Base-by-base conservation (phyloP, 2,329 filamentous ascomycete species). In the Pseudocercospora pini-densiflorae region DNA sequence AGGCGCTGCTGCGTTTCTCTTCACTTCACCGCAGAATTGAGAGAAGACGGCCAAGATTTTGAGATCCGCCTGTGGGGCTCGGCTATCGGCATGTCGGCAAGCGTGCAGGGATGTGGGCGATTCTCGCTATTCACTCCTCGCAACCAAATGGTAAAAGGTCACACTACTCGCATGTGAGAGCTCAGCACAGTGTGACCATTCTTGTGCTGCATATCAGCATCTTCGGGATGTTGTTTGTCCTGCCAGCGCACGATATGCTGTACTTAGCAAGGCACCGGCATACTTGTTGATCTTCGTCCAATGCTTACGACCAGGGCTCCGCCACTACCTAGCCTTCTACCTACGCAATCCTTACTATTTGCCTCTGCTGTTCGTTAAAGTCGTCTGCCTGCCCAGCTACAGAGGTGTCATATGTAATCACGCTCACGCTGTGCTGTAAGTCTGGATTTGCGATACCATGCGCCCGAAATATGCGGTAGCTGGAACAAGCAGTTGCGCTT, bases 271-370 rank as follows among this genome's bases (percentile, higher is more conserved):
- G 24, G 21, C 51, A 29, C 19, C 23, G 19, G 21, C 21, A 23
- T 23, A 9, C 21, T 29, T 54, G 51, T 14, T 54, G 24, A 54
- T 31, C 24, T 54, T 24, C 14, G 51, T 54, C 51, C 51, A 55
- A 55, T 55, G 51, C 51, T 55, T 16, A 55, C 59, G 63, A 61
- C 55, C 29, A 33, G 54, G 16, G 43, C 64, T 66, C 64, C 62
- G 64, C 64, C 64, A 66, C 64, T n/a, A 49, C 49, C 58, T 59
- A 59, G 54, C 64, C 60, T 61, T 59, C 59, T 43, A 40, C 43
- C 64, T 62, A 54, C 64, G 57, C 59, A 54, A 66, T 63, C 64
- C 60, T 55, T 43, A 55, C 60, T 49, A 29, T 58, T 63, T 51
- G 54, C 43, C 43, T 43, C 23, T 40, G 33, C 33, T 27, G 19